A percentile compares a stretch with the other conserved stretches of the same genome.
Evolutionary conservation across 1,284 basidiomycete genomes (phyloP).

Genomic region (Exsudoporus floridanus): DNA sequence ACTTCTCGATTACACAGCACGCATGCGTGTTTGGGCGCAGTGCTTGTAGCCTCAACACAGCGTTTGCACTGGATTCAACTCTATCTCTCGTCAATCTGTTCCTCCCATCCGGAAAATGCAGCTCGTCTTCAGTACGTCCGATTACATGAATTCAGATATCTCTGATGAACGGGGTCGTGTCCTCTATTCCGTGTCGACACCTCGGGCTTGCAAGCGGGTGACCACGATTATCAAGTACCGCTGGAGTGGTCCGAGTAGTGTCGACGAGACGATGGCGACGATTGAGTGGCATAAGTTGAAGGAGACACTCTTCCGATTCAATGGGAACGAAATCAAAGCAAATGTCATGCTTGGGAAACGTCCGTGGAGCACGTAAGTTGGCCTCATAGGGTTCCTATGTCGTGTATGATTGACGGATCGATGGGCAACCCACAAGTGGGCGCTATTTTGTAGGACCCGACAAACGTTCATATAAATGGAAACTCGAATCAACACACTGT

Average conservation of each 20-base stretch:
- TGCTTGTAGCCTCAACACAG: background rate
- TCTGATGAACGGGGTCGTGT: conserved; percentile 19
- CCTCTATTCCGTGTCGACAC: conserved; percentile 28
- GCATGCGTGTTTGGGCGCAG: background rate
- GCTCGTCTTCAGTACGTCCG: conserved; percentile 26
- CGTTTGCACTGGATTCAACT: background rate
- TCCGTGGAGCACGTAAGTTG: conserved; percentile 24
- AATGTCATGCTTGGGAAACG: conserved; percentile 27
- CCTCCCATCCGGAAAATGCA: conserved; percentile 11
- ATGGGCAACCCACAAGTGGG: conserved; percentile 16
- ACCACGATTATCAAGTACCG: conserved; percentile 30
- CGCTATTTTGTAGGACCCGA: conserved; percentile 32
- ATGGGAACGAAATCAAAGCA: conserved; percentile 22
- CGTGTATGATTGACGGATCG: background rate
- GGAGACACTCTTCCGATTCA: conserved; percentile 25
- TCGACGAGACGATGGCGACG: conserved; percentile 28
- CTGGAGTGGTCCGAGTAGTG: conserved; percentile 24
- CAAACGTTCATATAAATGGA: conserved; percentile 31
- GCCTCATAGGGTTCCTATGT: background rate
- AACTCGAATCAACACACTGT: conserved; percentile 23
- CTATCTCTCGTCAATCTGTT: background rate
- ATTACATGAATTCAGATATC: conserved; percentile 24
- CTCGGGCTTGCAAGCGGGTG: conserved; percentile 19
- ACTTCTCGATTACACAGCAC: background rate
- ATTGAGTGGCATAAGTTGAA: conserved; percentile 31